These are phyloP conservation scores for Xylaria bambusicola DNA, from an alignment of 495 filamentous ascomycete species.

Conservation along the genomic window DNA sequence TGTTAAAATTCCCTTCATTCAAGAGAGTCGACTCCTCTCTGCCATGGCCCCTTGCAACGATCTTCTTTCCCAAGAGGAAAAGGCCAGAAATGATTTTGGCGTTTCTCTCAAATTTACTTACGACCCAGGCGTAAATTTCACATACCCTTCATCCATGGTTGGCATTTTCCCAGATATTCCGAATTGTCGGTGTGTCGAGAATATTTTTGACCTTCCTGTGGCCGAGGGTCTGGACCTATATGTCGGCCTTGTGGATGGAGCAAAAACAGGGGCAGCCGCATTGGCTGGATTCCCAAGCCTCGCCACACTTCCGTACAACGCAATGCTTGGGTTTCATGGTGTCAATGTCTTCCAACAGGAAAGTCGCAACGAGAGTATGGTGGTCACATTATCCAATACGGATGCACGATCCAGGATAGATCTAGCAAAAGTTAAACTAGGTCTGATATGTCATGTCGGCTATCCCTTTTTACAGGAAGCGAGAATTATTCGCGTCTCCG, in stretches of 20 bases:
- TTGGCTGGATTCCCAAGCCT: constrained; percentile 92
- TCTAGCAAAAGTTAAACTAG: constrained; percentile 74
- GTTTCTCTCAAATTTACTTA: constrained; percentile 92
- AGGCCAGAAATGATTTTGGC: constrained; percentile 83
- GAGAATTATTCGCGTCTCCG: constrained; percentile 82
- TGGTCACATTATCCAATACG: constrained; percentile 77
- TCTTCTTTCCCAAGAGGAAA: constrained; percentile 73
- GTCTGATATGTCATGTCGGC: constrained; percentile 84
- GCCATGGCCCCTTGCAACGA: constrained; percentile 85
- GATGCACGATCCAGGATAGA: constrained; percentile 70
- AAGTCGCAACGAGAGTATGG: constrained; percentile 94
- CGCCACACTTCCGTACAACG: constrained; percentile 78
- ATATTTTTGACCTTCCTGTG: constrained; percentile 89
- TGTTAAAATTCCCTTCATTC: constrained; percentile 98
- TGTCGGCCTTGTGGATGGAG: constrained; percentile 84
- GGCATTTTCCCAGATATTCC: constrained; percentile 90
- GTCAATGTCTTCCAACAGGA: constrained; percentile 98
- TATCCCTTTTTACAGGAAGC: constrained; percentile 97
- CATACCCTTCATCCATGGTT: constrained; percentile 81
- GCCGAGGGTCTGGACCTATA: constrained; percentile 88
- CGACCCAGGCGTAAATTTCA: constrained; percentile 69
- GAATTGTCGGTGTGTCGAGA: constrained; percentile 88
- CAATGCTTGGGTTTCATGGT: constrained; percentile 81
- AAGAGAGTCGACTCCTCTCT: constrained; percentile 77
- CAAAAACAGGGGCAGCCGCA: constrained; percentile 74